phyloP scores from a whole-genome alignment of 1,139 yeast genomes.

The Hanseniaspora uvarum region DNA sequence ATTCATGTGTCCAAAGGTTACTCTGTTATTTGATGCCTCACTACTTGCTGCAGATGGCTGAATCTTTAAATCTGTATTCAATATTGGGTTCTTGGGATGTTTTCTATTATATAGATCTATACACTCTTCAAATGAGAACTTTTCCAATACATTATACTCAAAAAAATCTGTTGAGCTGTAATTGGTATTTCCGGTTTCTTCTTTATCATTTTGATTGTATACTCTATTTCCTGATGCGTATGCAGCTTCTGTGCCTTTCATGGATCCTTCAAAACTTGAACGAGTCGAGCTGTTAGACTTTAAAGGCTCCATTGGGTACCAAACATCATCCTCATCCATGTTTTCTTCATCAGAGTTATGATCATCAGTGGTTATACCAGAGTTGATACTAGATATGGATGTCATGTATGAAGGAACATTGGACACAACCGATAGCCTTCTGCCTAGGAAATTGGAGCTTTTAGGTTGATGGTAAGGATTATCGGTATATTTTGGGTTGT shows the following conservation, averaged over 20 bases:
- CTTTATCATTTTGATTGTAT: neutral
- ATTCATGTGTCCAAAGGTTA: conserved; percentile 31
- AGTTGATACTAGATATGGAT: neutral
- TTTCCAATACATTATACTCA: conserved; percentile 70
- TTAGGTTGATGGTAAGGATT: conserved; percentile 3
- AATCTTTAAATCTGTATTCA: neutral
- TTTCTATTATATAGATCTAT: conserved; percentile 13
- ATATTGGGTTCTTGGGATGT: conserved; percentile 9
- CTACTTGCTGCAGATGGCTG: neutral
- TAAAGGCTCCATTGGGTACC: conserved; percentile 70
- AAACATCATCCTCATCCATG: conserved; percentile 93
- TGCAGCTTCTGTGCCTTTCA: neutral
- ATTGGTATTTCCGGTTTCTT: neutral
- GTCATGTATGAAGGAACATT: neutral
- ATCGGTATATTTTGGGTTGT: conserved; percentile 2
- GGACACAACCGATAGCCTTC: conserved; percentile 7
- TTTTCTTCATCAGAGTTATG: conserved; percentile 68
- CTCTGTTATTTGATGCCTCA: conserved; percentile 22
- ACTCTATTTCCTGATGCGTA: neutral
- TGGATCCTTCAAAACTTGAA: neutral
- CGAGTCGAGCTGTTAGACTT: conserved; percentile 41
- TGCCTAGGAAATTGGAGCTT: neutral
- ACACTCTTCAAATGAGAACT: conserved; percentile 45
- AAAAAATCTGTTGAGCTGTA: conserved; percentile 54
- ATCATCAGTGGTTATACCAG: conserved; percentile 34